A percentile compares a stretch with the other conserved stretches of the same genome.
Conservation (phyloP, 208 protist genomes). For the Leishmania aethiopica region DNA sequence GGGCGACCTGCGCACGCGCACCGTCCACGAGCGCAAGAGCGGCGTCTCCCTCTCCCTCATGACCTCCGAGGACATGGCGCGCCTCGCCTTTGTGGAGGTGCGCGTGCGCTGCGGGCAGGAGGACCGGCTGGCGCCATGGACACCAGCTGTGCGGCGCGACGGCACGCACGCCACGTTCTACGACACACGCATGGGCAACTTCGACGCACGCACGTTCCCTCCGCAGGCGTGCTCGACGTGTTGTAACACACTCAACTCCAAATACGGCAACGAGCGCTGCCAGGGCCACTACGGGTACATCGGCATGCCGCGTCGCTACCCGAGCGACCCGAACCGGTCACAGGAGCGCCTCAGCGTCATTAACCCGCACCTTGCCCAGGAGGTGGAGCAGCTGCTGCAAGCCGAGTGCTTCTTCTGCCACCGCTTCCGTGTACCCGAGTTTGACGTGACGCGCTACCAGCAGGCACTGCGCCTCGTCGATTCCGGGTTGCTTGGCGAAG, state of each 20-base stretch:
- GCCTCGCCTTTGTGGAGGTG: slow-evolving; percentile 84
- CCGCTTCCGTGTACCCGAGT: slow-evolving; percentile 68
- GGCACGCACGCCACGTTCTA: slow-evolving; percentile 76
- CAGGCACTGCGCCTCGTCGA: slow-evolving; percentile 82
- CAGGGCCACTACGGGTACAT: slow-evolving; percentile 89
- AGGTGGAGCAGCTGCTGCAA: slow-evolving; percentile 80
- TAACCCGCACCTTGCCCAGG: slow-evolving; percentile 82
- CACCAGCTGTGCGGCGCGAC: slow-evolving; percentile 27
- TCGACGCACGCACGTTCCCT: slow-evolving; percentile 72
- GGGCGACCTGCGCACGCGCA: slow-evolving; percentile 82
- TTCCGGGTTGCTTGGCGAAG: slow-evolving; percentile 71
- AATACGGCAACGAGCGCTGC: slow-evolving; percentile 87
- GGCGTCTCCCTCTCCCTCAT: slow-evolving; percentile 85
- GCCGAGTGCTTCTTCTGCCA: slow-evolving; percentile 91
- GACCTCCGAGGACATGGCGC: slow-evolving; percentile 79
- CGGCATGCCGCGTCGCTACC: slow-evolving; percentile 80
- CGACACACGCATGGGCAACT: slow-evolving; percentile 92
- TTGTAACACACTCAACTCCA: slow-evolving; percentile 48
- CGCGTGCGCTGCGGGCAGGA: slow-evolving; percentile 69
- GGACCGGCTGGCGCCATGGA: slow-evolving; percentile 43
- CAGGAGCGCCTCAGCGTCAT: slow-evolving; percentile 66
- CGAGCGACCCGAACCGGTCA: slow-evolving; percentile 40
- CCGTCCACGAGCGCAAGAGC: slow-evolving; percentile 57
- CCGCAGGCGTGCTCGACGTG: slow-evolving; percentile 86
- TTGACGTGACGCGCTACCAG: slow-evolving; percentile 84